Percentiles rank a stretch among this genome's conserved stretches.
Conservation (phyloP, 2,329 filamentous ascomycete species). For the Didymellaceae sp. region DNA sequence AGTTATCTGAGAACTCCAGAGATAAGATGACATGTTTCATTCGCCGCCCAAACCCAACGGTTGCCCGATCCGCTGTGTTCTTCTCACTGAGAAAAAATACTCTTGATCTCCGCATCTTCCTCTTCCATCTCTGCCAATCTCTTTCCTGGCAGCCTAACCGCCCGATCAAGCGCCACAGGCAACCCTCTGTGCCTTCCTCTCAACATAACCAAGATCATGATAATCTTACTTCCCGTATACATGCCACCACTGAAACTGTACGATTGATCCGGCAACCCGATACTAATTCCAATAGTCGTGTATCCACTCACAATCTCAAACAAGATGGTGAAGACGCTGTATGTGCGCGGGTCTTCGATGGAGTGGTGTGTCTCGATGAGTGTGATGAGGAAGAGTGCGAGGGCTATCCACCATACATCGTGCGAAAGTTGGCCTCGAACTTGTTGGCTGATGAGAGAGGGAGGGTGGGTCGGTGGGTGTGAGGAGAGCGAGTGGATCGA, state of each 20-base stretch:
- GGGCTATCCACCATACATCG: conserved; percentile 33
- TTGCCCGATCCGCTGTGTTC: neutral
- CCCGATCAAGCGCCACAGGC: conserved; percentile 31
- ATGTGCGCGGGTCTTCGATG: conserved; percentile 26
- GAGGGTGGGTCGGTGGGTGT: conserved; percentile 22
- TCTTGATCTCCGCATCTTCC: conserved; percentile 29
- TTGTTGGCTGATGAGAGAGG: conserved; percentile 30
- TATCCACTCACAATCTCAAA: conserved; percentile 34
- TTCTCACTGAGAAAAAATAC: conserved; percentile 20
- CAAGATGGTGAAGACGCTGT: conserved; percentile 30
- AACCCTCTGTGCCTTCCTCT: conserved; percentile 29
- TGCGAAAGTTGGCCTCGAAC: conserved; percentile 31
- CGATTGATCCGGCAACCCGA: conserved; percentile 28
- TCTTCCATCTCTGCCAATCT: conserved; percentile 28
- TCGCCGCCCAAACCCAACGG: neutral
- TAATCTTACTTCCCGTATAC: conserved; percentile 30
- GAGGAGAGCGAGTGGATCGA: conserved; percentile 26
- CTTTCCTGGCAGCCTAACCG: conserved; percentile 28
- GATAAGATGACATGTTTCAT: neutral
- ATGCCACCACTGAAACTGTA: conserved; percentile 32
- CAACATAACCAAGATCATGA: conserved; percentile 30
- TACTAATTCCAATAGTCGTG: conserved; percentile 31
- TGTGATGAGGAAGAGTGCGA: conserved; percentile 32
- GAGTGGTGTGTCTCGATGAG: conserved; percentile 33
- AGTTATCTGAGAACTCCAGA: neutral